phyloP scores from a whole-genome alignment of 352 stramenopile genomes.

The Globisporangium acanthophoron region DNA sequence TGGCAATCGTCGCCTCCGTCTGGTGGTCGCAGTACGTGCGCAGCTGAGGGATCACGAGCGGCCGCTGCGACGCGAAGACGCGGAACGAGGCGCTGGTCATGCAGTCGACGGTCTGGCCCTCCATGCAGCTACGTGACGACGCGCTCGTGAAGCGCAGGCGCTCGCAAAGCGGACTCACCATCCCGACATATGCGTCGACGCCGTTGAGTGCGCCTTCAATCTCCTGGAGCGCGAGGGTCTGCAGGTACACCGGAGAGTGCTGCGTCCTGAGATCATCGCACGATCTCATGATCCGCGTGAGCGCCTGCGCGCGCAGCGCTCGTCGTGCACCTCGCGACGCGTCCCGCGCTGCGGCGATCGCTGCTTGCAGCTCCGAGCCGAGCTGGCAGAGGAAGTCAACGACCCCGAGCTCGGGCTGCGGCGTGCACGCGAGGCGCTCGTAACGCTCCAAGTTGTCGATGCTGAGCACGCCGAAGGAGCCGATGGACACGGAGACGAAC shows the following conservation, averaged over 20 bases:
- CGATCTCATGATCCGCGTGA: constrained; percentile 41
- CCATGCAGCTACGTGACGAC: constrained; percentile 48
- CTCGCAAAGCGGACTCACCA: constrained; percentile 47
- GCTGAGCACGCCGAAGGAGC: constrained; percentile 35
- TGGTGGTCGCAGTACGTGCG: constrained; percentile 22
- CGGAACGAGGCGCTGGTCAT: constrained; percentile 40
- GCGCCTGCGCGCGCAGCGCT: constrained; percentile 24
- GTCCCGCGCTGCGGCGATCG: constrained; percentile 11
- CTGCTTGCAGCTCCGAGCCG: constrained; percentile 14
- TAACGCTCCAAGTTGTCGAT: constrained; percentile 65
- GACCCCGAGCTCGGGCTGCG: constrained; percentile 63
- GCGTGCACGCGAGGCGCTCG: constrained; percentile 24
- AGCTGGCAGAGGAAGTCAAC: constrained; percentile 68
- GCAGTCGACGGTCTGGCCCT: constrained; percentile 29
- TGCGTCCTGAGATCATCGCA: constrained; percentile 35
- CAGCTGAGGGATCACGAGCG: constrained; percentile 48
- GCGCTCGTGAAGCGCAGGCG: constrained; percentile 44
- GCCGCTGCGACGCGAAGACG: constrained; percentile 40
- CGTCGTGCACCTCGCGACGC: constrained; percentile 2
- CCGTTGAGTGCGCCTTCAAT: constrained; percentile 53
- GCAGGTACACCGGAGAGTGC: constrained; percentile 25
- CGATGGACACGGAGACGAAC: constrained; percentile 60
- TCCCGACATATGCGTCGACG: constrained; percentile 58
- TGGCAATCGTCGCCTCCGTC: constrained; percentile 1
- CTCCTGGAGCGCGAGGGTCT: constrained; percentile 41